phyloP scores from a whole-genome alignment of 164 flowering plant species.

The Vitis amurensis region DNA sequence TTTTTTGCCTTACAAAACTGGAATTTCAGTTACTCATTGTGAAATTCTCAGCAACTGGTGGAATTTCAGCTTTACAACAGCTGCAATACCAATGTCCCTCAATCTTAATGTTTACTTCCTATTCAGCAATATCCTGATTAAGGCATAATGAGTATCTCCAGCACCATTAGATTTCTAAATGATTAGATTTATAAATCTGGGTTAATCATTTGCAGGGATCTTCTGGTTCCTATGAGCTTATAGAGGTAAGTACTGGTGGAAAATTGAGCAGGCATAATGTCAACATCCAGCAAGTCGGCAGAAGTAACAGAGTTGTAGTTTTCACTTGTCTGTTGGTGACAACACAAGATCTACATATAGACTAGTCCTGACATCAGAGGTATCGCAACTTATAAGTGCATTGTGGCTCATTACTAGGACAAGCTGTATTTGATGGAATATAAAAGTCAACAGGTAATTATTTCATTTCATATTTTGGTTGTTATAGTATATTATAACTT shows the following conservation, averaged over 20 bases:
- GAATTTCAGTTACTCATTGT: too few species aligned
- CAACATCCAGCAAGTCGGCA: constrained; percentile 76
- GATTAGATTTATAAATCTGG: too few species aligned
- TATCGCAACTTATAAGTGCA: constrained; percentile 92
- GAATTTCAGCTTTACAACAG: too few species aligned
- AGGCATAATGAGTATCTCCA: too few species aligned
- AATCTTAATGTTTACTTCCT: too few species aligned
- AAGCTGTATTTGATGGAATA: constrained; percentile 86
- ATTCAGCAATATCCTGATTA: too few species aligned
- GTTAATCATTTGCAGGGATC: constrained; percentile 48
- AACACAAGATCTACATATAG: constrained; percentile 84
- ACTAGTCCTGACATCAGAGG: too few species aligned
- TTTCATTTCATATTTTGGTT: not conserved
- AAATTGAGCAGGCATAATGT: constrained; percentile 86
- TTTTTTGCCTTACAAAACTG: too few species aligned
- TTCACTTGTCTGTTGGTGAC: constrained; percentile 62
- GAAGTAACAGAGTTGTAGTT: constrained; percentile 62
- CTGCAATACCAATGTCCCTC: too few species aligned
- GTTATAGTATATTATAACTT: not conserved
- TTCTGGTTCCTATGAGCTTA: constrained; percentile 62
- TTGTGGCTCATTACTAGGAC: constrained; percentile 75
- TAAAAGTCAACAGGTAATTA: constrained; percentile 80
- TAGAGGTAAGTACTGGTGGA: constrained; percentile 85
- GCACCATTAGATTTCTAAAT: too few species aligned
- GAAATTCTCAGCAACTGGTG: too few species aligned